Percentiles rank a stretch among this genome's conserved stretches.
Conservation (phyloP, 306 rosid species). For the Morella rubra region DNA sequence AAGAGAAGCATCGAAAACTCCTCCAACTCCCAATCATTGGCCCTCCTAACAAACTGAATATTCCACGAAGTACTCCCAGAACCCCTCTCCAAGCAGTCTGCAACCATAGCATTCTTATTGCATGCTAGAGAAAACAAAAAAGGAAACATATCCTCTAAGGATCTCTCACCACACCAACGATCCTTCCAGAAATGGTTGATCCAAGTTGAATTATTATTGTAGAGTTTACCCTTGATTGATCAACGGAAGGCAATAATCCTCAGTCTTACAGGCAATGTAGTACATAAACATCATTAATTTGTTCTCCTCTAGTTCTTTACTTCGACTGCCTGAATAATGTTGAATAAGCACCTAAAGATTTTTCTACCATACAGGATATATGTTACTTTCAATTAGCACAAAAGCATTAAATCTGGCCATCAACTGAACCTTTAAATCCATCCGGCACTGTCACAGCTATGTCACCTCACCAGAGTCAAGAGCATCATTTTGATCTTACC, state of each 20-base stretch:
- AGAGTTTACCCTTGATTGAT: neutral
- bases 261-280: neutral
- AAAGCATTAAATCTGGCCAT: conserved; percentile 4
- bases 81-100: no score
- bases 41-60: no score
- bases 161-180: no score
- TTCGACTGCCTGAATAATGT: neutral
- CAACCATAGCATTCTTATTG: no score
- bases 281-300: neutral
- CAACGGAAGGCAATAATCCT: neutral
- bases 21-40: no score
- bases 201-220: neutral
- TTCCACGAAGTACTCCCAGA: no score
- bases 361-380: neutral
- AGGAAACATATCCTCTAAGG: no score
- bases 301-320: neutral
- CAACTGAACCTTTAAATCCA: neutral
- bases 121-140: no score
- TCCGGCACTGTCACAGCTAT: neutral
- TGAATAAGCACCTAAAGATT: neutral
- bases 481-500: neutral
- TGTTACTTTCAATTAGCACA: neutral
- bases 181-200: no score
- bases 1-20: no score
- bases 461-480: neutral